Conservation (phyloP, 148 eudicot species). For the Drosera capensis region DNA sequence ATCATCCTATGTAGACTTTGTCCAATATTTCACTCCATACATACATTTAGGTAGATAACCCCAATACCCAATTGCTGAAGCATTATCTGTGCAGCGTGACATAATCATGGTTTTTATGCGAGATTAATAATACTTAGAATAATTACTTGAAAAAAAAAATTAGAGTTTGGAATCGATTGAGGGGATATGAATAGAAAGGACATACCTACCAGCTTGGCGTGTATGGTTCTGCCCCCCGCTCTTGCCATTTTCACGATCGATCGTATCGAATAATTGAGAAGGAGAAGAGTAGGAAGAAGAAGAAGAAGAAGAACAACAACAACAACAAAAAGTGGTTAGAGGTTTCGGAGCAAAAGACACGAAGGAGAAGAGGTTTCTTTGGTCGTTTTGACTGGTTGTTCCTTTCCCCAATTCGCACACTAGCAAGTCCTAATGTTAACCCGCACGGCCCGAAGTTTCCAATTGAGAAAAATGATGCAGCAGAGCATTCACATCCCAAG, state of each 20-base stretch:
- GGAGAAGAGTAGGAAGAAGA: neutral
- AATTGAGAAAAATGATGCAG: too few species aligned
- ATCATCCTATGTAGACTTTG: too few species aligned
- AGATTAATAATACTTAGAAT: neutral
- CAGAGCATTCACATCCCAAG: too few species aligned
- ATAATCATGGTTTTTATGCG: neutral
- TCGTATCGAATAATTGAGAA: neutral
- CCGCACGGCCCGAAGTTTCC: too few species aligned
- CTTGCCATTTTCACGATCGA: conserved; percentile 15
- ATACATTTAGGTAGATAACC: too few species aligned
- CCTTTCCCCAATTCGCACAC: too few species aligned
- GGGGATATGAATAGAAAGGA: neutral
- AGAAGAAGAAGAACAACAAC: neutral
- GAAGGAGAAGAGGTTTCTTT: neutral
- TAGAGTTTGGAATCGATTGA: neutral
- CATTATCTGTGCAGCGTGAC: too few species aligned
- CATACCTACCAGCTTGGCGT: conserved; percentile 35
- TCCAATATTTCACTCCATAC: too few species aligned
- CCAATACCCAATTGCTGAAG: too few species aligned
- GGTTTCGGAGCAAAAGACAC: neutral
- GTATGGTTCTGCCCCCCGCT: conserved; percentile 24
- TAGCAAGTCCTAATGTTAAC: too few species aligned
- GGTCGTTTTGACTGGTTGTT: conserved; percentile 6
- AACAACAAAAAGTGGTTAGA: neutral
- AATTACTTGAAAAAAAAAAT: neutral